Evolutionary conservation across 1,284 basidiomycete species (phyloP), one percentile per base, ranked within the genome.

Genomic region (Inonotus hispidus): DNA sequence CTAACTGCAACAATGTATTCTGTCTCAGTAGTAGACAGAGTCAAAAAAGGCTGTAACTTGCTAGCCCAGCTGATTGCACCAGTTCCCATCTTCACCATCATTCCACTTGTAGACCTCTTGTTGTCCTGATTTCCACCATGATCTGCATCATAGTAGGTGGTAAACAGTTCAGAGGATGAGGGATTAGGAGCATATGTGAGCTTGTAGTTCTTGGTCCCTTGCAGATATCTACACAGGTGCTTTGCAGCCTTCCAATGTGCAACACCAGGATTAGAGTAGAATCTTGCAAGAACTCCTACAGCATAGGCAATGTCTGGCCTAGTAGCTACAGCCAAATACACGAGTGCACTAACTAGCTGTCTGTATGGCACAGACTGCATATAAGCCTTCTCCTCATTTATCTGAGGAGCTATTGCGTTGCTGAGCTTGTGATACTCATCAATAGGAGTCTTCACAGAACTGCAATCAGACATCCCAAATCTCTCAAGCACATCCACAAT

Each of bases 271-370:
- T n/a, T n/a, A n/a, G n/a, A n/a, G n/a, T n/a, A n/a, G n/a, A n/a
- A n/a, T n/a, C n/a, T n/a, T n/a, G n/a, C n/a, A n/a, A n/a, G n/a
- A n/a, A n/a, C n/a, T n/a, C n/a, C n/a, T n/a, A n/a, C n/a, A n/a
- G n/a, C n/a, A n/a, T n/a, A n/a, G n/a, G n/a, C n/a, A n/a, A n/a
- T n/a, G n/a, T n/a, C n/a, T n/a, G n/a, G n/a, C n/a, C 70, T 53
- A 13, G 75, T 76, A 23, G 72, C 69, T 6, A 75, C 63, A 69
- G n/a, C n/a, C n/a, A n/a, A n/a, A n/a, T n/a, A n/a, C n/a, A n/a
- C n/a, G n/a, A n/a, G n/a, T n/a, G n/a, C 67, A n/a, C 77, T 75
- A 49, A 77, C 65, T 19, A 67, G 65, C 55, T 66, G 65, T 19
- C 69, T 56, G 60, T 76, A 78, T 23, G 71, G 71, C 10, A 68